Evolutionary conservation across 2,329 filamentous ascomycete genomes (phyloP), one percentile per base, ranked within the genome.

Genomic region (Penicillium sp.): DNA sequence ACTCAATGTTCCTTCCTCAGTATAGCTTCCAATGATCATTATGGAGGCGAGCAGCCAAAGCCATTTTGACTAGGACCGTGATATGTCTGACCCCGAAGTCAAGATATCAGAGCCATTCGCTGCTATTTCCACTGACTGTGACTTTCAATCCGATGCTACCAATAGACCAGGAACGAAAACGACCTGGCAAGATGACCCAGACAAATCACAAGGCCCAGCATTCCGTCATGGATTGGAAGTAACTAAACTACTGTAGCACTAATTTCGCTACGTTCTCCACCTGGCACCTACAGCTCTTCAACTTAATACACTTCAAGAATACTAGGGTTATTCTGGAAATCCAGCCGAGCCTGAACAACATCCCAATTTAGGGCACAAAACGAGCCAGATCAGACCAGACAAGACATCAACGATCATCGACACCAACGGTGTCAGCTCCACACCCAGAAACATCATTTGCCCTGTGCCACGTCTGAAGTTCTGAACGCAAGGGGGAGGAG

Each of bases 401-500:
- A 18, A 39, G 35, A n/a, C 33, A 11, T 24, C 33, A 37, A 39
- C 33, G 6, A 49, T n/a, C n/a, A n/a, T n/a, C n/a, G n/a, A 19
- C 46, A 33, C 22, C 16, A 22, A 49, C 46, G 46, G 27, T 19
- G 46, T 33, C 46, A 49, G 46, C n/a, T 49, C 46, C 46, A 49
- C 46, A 22, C 16, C 16, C 43, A 33, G 14, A 36, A 22, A 39
- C 49, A 39, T 40, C 19, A 51, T 27, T 51, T 24, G n/a, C 36
- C 46, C 39, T 31, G 44, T 43, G 22, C 36, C 50, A 43, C 41
- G 50, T 37, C 31, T 46, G n/a, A n/a, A n/a, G n/a, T n/a, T n/a
- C n/a, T n/a, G n/a, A 41, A 52, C 33, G 24, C 36, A 58, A 58
- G 50, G 55, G 36, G 22, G 35, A 41, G 7, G 35, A 47, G 54